Base-by-base conservation (phyloP, 441 rosid genomes). In the Corymbia citriodora region DNA sequence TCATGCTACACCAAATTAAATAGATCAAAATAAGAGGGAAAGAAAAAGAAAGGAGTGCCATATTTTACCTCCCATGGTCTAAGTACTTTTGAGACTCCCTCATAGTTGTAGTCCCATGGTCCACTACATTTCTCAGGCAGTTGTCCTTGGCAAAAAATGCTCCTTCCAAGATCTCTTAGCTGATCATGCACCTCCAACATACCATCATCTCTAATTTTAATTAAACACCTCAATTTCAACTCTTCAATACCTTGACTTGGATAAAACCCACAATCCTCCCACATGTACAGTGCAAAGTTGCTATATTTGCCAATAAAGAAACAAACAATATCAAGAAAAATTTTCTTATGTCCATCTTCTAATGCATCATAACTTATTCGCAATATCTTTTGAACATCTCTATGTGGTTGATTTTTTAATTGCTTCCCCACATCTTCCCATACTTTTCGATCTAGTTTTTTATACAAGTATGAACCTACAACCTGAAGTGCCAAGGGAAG, bases 121-220 rank as follows among this genome's bases (percentile, higher is more conserved):
- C 0, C 0, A 0, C n/a, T 11, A 59, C 0, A 1, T 5, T 25
- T 59, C 15, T 25, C 8, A 59, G 0, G 27, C 27, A 5, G 61
- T 21, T 55, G n/a, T 25, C 15, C 7, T 59, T 59, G 8, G 15
- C 15, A 25, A 11, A 59, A 25, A 27, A 27, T 61, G 7, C 2
- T 27, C 31, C 15, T 61, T 61, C n/a, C 68, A 5, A 57, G 31
- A 27, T 61, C n/a, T 25, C 14, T 27, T 0, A 61, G 7, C 5
- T 27, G 68, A 61, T 61, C 68, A 27, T 61, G 68, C n/a, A 61
- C 2, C 0, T 0, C 1, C 11, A 59, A 61, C 1, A 0, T 0
- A 61, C 31, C n/a, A 61, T 0, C 0, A 59, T 59, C 7, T 11
- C 15, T 3, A 61, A 61, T 61, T 27, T 61, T 61, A 61, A 61